Conservation (phyloP, 306 rosid species). For the Luffa aegyptiaca region DNA sequence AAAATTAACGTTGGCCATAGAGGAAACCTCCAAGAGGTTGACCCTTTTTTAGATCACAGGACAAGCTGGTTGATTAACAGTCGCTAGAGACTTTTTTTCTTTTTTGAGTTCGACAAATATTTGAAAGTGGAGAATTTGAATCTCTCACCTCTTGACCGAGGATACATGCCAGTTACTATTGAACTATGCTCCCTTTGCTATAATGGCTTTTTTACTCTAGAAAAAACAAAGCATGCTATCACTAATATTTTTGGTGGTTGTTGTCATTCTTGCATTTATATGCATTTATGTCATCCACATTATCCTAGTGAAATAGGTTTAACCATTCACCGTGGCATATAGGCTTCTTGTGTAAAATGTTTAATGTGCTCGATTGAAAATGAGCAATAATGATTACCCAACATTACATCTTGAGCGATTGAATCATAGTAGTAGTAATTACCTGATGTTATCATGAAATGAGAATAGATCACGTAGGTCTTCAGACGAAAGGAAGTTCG, state of each 20-base stretch:
- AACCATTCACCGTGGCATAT: not conserved
- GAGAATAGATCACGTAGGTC: constrained; percentile 89
- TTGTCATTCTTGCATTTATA: not conserved
- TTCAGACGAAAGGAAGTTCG: constrained; percentile 64
- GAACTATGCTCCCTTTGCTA: no score
- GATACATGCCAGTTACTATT: no score
- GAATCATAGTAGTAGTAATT: constrained; percentile 8
- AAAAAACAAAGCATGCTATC: not conserved
- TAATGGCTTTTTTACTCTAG: not conserved
- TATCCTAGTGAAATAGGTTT: not conserved
- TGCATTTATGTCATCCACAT: not conserved
- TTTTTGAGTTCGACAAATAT: no score
- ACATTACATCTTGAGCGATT: not conserved
- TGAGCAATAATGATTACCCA: not conserved
- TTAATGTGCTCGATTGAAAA: not conserved
- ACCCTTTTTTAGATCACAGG: not conserved
- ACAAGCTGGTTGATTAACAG: not conserved
- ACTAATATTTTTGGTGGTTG: not conserved
- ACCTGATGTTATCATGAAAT: constrained; percentile 66
- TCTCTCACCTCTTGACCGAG: no score
- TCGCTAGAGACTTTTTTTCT: not conserved
- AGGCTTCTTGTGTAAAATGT: not conserved
- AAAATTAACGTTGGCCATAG: not conserved
- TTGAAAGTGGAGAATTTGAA: no score
- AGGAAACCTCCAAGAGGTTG: not conserved